These are phyloP conservation scores for Triticum urartu DNA, from an alignment of 176 grass and related monocot genomes.

Conservation along the genomic window DNA sequence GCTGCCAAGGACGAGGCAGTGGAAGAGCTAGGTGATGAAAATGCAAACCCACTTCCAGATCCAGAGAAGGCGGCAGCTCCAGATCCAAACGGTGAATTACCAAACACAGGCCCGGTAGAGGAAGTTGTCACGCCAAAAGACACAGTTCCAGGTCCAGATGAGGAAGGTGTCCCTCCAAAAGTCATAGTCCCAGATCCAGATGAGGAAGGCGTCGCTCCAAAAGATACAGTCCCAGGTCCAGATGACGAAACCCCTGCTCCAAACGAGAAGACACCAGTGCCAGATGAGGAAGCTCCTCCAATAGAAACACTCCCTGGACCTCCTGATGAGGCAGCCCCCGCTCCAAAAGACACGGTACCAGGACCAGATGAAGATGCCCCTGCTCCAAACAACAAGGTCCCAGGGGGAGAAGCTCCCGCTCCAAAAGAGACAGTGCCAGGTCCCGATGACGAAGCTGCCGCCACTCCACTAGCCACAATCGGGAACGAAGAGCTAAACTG, in stretches of 20 bases:
- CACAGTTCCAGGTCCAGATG: constrained; percentile 33
- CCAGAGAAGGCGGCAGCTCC: constrained; percentile 32
- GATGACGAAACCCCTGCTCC: constrained; percentile 29
- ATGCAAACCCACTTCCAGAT: constrained; percentile 36
- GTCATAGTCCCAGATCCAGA: constrained; percentile 20
- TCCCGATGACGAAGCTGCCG: constrained; percentile 25
- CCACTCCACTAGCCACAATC: background rate
- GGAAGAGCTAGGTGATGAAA: constrained; percentile 55
- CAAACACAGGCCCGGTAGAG: constrained; percentile 28
- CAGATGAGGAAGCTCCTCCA: constrained; percentile 32
- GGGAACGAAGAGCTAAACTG: constrained; percentile 40
- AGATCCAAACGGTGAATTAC: constrained; percentile 46
- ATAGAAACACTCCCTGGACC: constrained; percentile 19
- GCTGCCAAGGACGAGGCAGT: constrained; percentile 23
- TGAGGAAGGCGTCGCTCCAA: constrained; percentile 19
- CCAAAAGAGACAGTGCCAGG: constrained; percentile 21
- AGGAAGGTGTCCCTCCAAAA: constrained; percentile 24
- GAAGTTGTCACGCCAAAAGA: constrained; percentile 44
- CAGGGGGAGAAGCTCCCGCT: background rate
- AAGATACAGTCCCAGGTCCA: constrained; percentile 22
- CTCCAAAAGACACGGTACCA: constrained; percentile 17
- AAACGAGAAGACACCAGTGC: constrained; percentile 28
- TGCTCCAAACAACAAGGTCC: background rate
- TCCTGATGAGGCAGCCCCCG: constrained; percentile 8
- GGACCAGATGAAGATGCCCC: constrained; percentile 23